Evolutionary conservation across 257 asterid genomes (phyloP), one percentile per base, ranked within the genome.

Genomic region (Eucommia ulmoides): DNA sequence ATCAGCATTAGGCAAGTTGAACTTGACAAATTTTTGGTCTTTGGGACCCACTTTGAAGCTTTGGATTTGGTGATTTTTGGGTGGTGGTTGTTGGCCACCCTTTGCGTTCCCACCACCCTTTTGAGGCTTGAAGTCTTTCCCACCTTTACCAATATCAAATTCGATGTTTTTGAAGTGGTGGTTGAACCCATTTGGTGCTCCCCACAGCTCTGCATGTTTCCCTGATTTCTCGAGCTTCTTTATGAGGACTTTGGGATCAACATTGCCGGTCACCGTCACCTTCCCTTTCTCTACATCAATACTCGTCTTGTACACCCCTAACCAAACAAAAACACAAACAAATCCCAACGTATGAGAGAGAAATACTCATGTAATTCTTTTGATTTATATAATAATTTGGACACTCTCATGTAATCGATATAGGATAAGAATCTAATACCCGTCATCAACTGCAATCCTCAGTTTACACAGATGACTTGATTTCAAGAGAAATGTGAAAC

Each of bases 171-270:
- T 69, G 61, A 72, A 52, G 67, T 73, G 80, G 44, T 67, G 64
- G 52, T 53, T 70, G 38, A 29, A 29, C 3, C 81, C 74, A 51
- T 80, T 73, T 22, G 57, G 68, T 2, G 60, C 61, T 24, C 84
- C 82, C 87, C 82, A 72, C 11, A 80, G 26, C 72, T 80, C 82
- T 22, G 94, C 94, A 50, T 70, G 87, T 53, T 83, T 83, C 19
- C 94, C 94, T 7, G 84, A 59, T 50, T 80, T 80, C 47, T 56
- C 80, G 21, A 83, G 79, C 78, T 77, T 83, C 55, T 73, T 66
- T 64, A 83, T 58, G 17, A 83, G 63, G 3, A 65, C 53, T 21
- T 60, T 71, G 41, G 87, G 67, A 65, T 79, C 93, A 22, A 69
- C 83, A 62, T 74, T 77, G 23, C 93, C 89, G 0, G 78, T 65